A percentile compares a stretch with the other conserved stretches of the same genome.
Conservation (phyloP, 23 red algal species). For the Agarophyton chilense region DNA sequence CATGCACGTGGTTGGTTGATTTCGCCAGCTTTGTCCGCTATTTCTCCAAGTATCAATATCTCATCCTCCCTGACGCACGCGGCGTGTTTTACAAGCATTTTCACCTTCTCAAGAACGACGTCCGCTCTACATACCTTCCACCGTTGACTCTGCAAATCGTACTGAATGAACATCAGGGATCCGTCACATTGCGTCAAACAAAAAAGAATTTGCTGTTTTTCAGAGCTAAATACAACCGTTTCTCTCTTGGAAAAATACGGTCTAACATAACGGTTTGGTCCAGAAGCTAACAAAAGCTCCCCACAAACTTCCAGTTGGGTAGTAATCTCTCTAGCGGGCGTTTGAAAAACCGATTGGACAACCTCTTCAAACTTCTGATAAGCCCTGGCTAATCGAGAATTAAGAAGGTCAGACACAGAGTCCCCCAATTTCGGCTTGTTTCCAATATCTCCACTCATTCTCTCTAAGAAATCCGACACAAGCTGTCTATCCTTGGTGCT, state of each 20-base stretch:
- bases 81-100: not conserved
- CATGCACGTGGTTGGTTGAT: not conserved
- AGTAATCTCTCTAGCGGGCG: not conserved
- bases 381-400: not conserved
- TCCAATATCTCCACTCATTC: not conserved
- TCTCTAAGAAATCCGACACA: slow-evolving; percentile 40
- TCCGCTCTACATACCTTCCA: slow-evolving; percentile 3
- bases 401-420: not conserved
- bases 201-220: not conserved
- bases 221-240: not conserved
- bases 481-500: slow-evolving; percentile 2
- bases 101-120: not conserved
- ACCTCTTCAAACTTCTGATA: not conserved
- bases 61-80: not conserved
- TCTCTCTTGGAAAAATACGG: not conserved
- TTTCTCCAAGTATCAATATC: not conserved
- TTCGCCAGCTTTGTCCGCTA: not conserved
- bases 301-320: not conserved
- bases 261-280: not conserved
- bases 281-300: not conserved
- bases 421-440: not conserved
- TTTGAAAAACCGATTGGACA: not conserved
- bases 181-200: not conserved
- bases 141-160: not conserved
- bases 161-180: not conserved